Percentiles rank a stretch among this genome's conserved stretches.
Evolutionary conservation across 306 rosid genomes (phyloP).

Genomic region (Glycyrrhiza uralensis): DNA sequence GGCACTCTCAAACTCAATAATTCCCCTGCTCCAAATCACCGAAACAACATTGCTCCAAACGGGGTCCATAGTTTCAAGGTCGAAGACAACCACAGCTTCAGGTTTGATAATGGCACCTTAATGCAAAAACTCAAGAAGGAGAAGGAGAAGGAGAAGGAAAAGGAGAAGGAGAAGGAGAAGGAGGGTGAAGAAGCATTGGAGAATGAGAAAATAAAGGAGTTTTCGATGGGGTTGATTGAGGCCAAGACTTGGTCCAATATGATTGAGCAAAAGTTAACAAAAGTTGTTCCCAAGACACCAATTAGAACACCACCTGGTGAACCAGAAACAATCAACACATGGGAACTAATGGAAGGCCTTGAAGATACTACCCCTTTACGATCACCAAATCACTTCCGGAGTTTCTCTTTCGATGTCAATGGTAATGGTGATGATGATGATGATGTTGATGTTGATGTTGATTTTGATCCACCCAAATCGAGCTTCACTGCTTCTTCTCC

Average conservation of each 20-base stretch:
- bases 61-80: not conserved
- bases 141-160: not conserved
- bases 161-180: not conserved
- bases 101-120: constrained; percentile 17
- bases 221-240: constrained; percentile 36
- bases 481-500: constrained; percentile 15
- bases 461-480: constrained; percentile 36
- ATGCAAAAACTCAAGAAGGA: not conserved
- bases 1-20: constrained; percentile 64
- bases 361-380: constrained; percentile 71
- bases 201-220: not conserved
- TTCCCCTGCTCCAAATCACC: constrained; percentile 5
- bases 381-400: constrained; percentile 57
- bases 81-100: constrained; percentile 5
- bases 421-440: not conserved
- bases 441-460: not conserved
- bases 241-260: constrained; percentile 90
- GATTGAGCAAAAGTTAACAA: constrained; percentile 76
- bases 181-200: not conserved
- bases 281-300: constrained; percentile 62
- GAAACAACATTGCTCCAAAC: not conserved
- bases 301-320: constrained; percentile 85
- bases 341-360: constrained; percentile 98
- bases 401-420: constrained; percentile 74
- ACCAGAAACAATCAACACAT: constrained; percentile 78